Evolutionary conservation across 2,329 filamentous ascomycete genomes (phyloP), one percentile per base, ranked within the genome.

Genomic region (Colletotrichum brevisporum): DNA sequence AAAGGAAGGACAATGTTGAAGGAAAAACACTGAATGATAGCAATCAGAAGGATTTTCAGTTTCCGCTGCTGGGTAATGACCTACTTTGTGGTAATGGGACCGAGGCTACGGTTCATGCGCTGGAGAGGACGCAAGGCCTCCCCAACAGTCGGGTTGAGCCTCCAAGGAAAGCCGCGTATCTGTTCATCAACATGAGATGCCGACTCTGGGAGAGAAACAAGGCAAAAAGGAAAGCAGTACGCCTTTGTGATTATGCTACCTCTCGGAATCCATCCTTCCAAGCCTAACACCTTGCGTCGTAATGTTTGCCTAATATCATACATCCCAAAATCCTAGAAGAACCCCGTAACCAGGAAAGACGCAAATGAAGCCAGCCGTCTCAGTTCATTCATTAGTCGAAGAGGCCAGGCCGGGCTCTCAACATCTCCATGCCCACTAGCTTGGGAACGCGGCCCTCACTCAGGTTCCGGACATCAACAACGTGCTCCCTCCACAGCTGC

Each of bases 401-500:
- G 48, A 65, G 62, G 50, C 53, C 57, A 21, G 48, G 61, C 6
- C 21, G 47, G 18, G 62, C 62, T 55, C 55, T 55, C 16, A 71
- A 31, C 50, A 71, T 54, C 21, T 71, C 70, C 47, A 67, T 61
- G 12, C 67, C 70, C 9, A 31, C 53, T n/a, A 71, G 45, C 43
- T 55, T 55, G 47, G 70, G 70, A 13, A 67, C 39, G 4, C 57
- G 51, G 15, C 39, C 18, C 5, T 45, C 15, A 6, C 45, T 71
- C 36, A 62, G 39, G 12, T 48, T 53, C 53, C 54, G 51, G 24
- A 48, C 54, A 2, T 60, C 51, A 15, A 31, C 16, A 16, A 70
- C 50, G 16, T 67, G 67, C 47, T 71, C 62, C 26, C 16, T 21
- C 54, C 70, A 63, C 5, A 70, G 36, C 12, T 55, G 48, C 58